Conservation (phyloP, 192 early-diverging fungal genomes). For the Oehlia diaphana region DNA sequence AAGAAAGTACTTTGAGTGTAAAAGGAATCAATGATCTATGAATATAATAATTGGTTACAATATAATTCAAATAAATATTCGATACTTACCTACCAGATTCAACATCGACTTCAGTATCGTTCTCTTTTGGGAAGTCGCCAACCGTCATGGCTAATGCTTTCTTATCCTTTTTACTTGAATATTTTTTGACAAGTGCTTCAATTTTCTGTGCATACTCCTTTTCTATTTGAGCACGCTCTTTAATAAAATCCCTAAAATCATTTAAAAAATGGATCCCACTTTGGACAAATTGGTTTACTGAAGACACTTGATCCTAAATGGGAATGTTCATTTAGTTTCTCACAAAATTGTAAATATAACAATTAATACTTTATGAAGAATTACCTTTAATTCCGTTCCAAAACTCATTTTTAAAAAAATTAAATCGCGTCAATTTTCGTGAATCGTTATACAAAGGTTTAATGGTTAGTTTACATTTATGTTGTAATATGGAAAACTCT, state of each 20-base stretch:
- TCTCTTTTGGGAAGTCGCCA: conserved; percentile 35
- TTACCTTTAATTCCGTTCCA: conserved; percentile 28
- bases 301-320: conserved; percentile 53
- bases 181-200: conserved; percentile 61
- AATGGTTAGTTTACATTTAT: neutral
- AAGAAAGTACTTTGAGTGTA: conserved; percentile 48
- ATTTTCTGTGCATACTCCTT: conserved; percentile 69
- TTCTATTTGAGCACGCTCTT: conserved; percentile 68
- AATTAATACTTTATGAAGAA: neutral
- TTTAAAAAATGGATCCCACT: conserved; percentile 60
- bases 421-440: neutral
- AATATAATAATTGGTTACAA: neutral
- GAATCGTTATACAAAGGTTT: neutral
- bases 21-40: conserved; percentile 18
- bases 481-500: too few relatives aligned
- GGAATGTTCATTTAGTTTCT: neutral
- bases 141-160: conserved; percentile 26
- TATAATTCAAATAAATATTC: neutral
- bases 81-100: conserved; percentile 48
- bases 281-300: conserved; percentile 51
- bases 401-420: conserved; percentile 7
- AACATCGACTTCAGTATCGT: conserved; percentile 27
- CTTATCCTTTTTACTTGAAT: conserved; percentile 50
- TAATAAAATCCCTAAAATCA: conserved; percentile 71
- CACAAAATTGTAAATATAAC: too few relatives aligned